These are phyloP conservation scores for Cetradonia linearis DNA, from an alignment of 495 filamentous ascomycete genomes.

Conservation along the genomic window DNA sequence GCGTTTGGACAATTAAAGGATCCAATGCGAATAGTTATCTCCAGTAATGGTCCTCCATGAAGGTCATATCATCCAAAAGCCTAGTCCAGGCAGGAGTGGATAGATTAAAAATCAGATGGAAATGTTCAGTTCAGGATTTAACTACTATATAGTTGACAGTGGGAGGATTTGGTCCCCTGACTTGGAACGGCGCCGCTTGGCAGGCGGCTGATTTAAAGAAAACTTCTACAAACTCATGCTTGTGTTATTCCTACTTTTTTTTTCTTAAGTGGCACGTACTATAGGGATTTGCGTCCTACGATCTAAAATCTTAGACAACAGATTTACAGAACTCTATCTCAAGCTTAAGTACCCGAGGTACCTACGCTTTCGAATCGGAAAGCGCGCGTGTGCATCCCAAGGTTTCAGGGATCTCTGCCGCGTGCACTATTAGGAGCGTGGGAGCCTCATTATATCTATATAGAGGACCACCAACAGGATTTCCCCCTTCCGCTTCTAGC, in stretches of 20 bases:
- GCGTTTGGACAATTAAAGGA: background rate
- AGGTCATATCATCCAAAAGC: background rate
- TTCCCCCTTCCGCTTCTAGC: too few relatives aligned
- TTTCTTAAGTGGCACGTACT: background rate
- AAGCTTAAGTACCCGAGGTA: conserved; percentile 1
- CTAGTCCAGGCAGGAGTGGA: background rate
- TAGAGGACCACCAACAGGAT: too few relatives aligned
- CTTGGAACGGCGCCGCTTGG: background rate
- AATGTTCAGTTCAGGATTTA: background rate
- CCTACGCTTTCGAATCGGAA: conserved; percentile 8
- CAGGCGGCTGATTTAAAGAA: background rate
- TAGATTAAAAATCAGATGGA: background rate
- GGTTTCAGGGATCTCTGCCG: background rate
- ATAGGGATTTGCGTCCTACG: background rate
- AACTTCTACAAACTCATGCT: background rate
- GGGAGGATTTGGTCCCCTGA: background rate
- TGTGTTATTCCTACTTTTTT: background rate
- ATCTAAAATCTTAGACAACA: background rate
- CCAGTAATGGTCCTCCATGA: background rate
- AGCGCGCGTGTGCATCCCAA: background rate
- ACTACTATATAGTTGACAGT: background rate
- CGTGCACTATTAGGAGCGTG: background rate
- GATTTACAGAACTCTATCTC: background rate
- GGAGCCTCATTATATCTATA: too few relatives aligned
- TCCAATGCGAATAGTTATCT: background rate